phyloP scores from a whole-genome alignment of 2,329 filamentous ascomycete genomes.

The Paraconiothyrium sp. region DNA sequence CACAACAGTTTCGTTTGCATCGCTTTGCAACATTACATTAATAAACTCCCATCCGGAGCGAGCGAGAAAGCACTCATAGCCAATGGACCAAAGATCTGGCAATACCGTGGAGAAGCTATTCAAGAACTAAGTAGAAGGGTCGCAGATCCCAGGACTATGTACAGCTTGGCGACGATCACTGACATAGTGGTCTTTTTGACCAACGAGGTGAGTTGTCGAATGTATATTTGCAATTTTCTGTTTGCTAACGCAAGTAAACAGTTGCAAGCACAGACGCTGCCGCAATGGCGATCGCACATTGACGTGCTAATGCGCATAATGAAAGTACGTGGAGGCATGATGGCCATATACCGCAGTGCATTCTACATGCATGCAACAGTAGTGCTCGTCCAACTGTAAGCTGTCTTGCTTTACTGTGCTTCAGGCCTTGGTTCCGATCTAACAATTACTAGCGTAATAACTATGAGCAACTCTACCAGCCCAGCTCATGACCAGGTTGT shows the following conservation, averaged over 20 bases:
- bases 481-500: conserved; percentile 37
- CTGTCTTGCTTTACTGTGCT: not conserved
- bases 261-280: conserved; percentile 36
- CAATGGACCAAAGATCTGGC: conserved; percentile 35
- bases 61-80: conserved; percentile 19
- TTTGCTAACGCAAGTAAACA: conserved; percentile 16
- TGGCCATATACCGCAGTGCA: conserved; percentile 24
- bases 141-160: conserved; percentile 34
- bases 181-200: conserved; percentile 43
- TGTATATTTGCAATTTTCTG: not conserved
- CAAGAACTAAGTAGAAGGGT: conserved; percentile 35
- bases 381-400: conserved; percentile 40
- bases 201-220: conserved; percentile 32
- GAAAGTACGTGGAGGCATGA: conserved; percentile 40
- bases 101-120: conserved; percentile 42
- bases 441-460: conserved; percentile 28
- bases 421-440: not conserved
- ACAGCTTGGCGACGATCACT: conserved; percentile 36
- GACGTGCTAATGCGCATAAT: conserved; percentile 38
- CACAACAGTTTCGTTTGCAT: conserved; percentile 41
- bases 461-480: conserved; percentile 37
- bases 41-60: conserved; percentile 25
- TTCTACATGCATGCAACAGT: conserved; percentile 33
- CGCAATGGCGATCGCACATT: conserved; percentile 40
- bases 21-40: conserved; percentile 36